Evolutionary conservation across 2,329 filamentous ascomycete genomes (phyloP).

Genomic region (Trematosphaeria pertusa): DNA sequence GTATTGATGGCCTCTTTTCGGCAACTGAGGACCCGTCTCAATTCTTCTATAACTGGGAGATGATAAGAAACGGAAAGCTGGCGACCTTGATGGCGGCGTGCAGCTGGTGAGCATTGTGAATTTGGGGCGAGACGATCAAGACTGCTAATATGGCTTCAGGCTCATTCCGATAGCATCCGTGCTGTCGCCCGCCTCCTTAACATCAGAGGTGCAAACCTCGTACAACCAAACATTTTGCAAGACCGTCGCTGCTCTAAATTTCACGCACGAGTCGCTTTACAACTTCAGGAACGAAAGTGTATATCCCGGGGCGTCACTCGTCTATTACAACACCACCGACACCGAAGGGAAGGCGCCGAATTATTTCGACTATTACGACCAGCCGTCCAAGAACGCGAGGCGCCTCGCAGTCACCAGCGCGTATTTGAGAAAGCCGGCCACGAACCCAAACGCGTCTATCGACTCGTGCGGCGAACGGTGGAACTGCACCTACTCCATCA

Average conservation of each 20-base stretch:
- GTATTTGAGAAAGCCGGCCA: conserved; percentile 41
- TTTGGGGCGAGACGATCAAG: conserved; percentile 3
- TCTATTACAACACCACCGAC: conserved; percentile 47
- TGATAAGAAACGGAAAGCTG: conserved; percentile 45
- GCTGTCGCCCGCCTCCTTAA: conserved; percentile 44
- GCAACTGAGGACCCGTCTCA: conserved; percentile 44
- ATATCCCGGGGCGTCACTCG: conserved; percentile 32
- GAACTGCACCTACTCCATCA: conserved; percentile 47
- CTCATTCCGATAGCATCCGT: conserved; percentile 48
- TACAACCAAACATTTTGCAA: conserved; percentile 18
- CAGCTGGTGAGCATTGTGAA: conserved; percentile 33
- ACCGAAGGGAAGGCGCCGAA: conserved; percentile 20
- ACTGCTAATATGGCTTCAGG: conserved; percentile 25
- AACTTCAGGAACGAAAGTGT: conserved; percentile 36
- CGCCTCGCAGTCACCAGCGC: conserved; percentile 40
- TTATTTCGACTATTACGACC: conserved; percentile 48
- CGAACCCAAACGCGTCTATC: conserved; percentile 28
- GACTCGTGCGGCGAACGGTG: conserved; percentile 41
- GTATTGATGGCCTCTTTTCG: conserved; percentile 47
- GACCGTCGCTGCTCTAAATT: conserved; percentile 39
- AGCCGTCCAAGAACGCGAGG: conserved; percentile 43
- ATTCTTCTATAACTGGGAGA: conserved; percentile 44
- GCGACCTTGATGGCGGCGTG: conserved; percentile 45
- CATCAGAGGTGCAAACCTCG: conserved; percentile 33
- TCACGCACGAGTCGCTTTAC: conserved; percentile 36